phyloP scores from a whole-genome alignment of 2,329 filamentous ascomycete genomes.

The Microsporum audouinii region DNA sequence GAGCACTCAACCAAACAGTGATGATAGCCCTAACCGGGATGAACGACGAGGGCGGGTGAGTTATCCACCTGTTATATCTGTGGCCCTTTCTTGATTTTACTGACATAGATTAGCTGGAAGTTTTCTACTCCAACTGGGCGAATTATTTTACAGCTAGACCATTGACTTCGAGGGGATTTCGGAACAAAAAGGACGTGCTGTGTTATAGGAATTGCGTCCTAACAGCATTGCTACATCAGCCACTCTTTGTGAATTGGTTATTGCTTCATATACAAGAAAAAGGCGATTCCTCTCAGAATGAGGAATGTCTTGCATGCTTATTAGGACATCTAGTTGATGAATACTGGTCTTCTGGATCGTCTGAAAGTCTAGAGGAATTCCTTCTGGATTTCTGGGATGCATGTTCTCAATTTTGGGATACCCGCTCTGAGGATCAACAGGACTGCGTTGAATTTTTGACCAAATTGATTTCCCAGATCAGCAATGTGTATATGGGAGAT shows the following conservation, averaged over 20 bases:
- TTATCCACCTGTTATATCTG: background rate
- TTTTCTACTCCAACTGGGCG: constrained; percentile 9
- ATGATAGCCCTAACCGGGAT: background rate
- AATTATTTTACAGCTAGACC: background rate
- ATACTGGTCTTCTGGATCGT: constrained; percentile 7
- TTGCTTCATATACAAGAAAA: background rate
- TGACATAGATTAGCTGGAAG: constrained; percentile 7
- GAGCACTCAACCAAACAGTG: background rate
- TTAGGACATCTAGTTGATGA: background rate
- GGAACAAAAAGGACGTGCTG: constrained; percentile 6
- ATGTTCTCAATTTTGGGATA: constrained; percentile 6
- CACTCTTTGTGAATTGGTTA: constrained; percentile 11
- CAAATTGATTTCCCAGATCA: constrained; percentile 3
- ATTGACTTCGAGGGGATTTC: constrained; percentile 7
- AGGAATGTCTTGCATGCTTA: constrained; percentile 7
- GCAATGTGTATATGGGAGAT: background rate
- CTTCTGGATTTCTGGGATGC: background rate
- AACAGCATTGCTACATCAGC: constrained; percentile 10
- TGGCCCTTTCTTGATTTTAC: background rate
- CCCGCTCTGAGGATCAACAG: constrained; percentile 5
- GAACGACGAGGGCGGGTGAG: constrained; percentile 8
- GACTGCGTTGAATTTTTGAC: constrained; percentile 11
- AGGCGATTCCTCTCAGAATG: background rate
- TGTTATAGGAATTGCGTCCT: constrained; percentile 13
- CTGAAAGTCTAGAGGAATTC: constrained; percentile 1